Evolutionary conservation across 768 basidiomycete species (phyloP), one percentile per base, ranked within the genome.

Genomic region (Xerocomellus intermedius): DNA sequence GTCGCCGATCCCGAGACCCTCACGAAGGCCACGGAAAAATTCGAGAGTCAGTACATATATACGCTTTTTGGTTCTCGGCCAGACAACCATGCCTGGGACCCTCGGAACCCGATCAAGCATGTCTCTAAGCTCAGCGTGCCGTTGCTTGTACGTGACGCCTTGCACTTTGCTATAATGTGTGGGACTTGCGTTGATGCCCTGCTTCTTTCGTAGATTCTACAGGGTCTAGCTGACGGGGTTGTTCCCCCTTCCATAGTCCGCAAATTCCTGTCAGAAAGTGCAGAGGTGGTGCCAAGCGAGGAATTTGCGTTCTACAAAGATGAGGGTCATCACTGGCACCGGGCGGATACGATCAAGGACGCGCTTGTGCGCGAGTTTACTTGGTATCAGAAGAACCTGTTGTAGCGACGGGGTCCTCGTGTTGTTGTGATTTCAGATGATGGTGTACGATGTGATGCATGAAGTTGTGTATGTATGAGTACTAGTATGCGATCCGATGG

Each of bases 1-100:
- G 77, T 93, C 45, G 81, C 82, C 0, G 83, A 91, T 64, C 68
- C 89, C 32, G 61, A 62, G 16, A 72, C 62, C 19, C 75, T 92
- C 6, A 79, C 74, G 2, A 74, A 78, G 22, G 78, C 80, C 59
- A 85, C 85, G 3, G 87, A 91, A 70, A 91, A 86, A 70, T 86
- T 86, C 52, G 84, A 87, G 67, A 75, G 74, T 26, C 70, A 69
- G 42, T 86, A 86, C 66, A 60, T 83, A 57, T 73, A 76, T 52
- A 81, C 79, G 59, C 77, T 91, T 7, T 59, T 89, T 3, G 89
- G 89, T 1, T 79, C 80, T 0, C 72, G 74, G 1, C 64, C 73
- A 4, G 73, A 83, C 52, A 65, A 16, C 10, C 5, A 6, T 1
- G 35, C 42, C 0, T 60, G 58, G 58, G 32, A 60, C 5, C 0